Evolutionary conservation across 1,139 yeast species (phyloP), one percentile per base, ranked within the genome.

Genomic region (Taphrina communis): DNA sequence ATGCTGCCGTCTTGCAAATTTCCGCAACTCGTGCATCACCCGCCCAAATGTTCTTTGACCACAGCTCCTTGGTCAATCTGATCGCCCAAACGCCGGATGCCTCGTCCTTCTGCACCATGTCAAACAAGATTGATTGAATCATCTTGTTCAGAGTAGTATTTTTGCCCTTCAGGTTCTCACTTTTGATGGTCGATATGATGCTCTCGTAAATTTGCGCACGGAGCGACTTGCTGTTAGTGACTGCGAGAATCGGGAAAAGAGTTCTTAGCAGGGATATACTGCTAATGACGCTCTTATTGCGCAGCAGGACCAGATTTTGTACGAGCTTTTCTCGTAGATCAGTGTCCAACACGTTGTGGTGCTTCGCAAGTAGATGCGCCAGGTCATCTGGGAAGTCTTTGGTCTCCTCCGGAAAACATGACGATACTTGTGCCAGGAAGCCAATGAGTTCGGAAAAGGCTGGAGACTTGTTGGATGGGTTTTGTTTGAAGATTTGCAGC

Each of bases 11-110:
- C 1, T 96, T 89, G 98, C 95, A 93, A 75, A 94, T 86, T 78
- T 94, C 99, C 35, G 94, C 97, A 0, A 98, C 89, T 74, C 98
- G 83, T 0, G 97, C 85, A 78, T 94, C 99, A 78, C 92, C 97
- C 25, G 66, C 63, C 99, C 99, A 94, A 71, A 94, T 89, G 76
- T 97, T 97, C 76, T 98, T 84, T 80, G 96, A 85, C 99, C 99
- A 94, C 69, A 94, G 82, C 78, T 94, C 98, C 77, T 98, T 85
- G 8, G 98, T 92, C 69, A 94, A 82, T 76, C 91, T 92, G 9
- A 98, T 90, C 4, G 99, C 97, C 98, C 99, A 94, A 41, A 94
- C 80, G 52, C 98, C 98, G 70, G 83, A 81, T 11, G 81, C 76
- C 74, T 88, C 89, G 72, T 89, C 94, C 31, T 72, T 55, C 57